Conservation (phyloP, 306 rosid species). For the Sechiopsis laciniata region DNA sequence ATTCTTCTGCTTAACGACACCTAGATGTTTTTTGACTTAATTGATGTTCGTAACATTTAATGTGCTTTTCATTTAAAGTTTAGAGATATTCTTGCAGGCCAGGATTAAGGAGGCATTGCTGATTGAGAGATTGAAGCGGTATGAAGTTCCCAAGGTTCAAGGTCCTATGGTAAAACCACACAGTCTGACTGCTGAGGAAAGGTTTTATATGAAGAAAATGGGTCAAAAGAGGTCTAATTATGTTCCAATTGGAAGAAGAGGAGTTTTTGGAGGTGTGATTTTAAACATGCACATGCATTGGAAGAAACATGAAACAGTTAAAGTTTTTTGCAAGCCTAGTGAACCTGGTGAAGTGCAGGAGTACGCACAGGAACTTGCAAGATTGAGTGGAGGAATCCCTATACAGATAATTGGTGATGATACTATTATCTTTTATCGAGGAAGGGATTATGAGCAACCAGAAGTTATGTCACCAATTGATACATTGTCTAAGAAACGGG, state of each 20-base stretch:
- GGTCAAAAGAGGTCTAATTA: slow-evolving; percentile 89
- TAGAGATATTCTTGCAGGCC: slow-evolving; percentile 42
- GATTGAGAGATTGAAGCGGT: slow-evolving; percentile 71
- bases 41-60: background rate
- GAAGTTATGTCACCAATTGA: slow-evolving; percentile 79
- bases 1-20: background rate
- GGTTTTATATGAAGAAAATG: slow-evolving; percentile 80
- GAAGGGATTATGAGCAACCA: slow-evolving; percentile 75
- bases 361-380: slow-evolving; percentile 75
- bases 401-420: slow-evolving; percentile 75
- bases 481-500: slow-evolving; percentile 87
- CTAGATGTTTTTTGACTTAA: background rate
- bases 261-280: slow-evolving; percentile 87
- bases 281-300: slow-evolving; percentile 98
- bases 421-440: slow-evolving; percentile 75
- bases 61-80: background rate
- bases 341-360: slow-evolving; percentile 83
- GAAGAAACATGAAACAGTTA: slow-evolving; percentile 93
- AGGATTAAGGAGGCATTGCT: slow-evolving; percentile 73
- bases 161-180: slow-evolving; percentile 75
- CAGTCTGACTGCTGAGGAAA: slow-evolving; percentile 74
- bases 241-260: slow-evolving; percentile 83
- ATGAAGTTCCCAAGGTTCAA: slow-evolving; percentile 66
- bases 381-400: slow-evolving; percentile 86
- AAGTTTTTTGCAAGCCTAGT: slow-evolving; percentile 76